Evolutionary conservation across 345 rosid species (phyloP), one percentile per base, ranked within the genome.

Genomic region (Erodium maritimum): DNA sequence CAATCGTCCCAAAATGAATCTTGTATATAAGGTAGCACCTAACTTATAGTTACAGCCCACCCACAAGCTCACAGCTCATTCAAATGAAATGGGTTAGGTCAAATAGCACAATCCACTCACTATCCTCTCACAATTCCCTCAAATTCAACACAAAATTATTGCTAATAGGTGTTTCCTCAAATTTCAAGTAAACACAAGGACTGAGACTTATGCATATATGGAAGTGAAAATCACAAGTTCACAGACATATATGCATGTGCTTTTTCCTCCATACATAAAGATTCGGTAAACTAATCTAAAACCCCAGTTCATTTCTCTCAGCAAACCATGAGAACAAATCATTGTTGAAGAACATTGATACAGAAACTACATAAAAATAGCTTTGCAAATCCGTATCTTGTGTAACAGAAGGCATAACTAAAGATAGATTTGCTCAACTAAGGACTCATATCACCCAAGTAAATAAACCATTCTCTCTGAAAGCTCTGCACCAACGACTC

Each of bases 401-500:
- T 29, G 37, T 29, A 52, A 19, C 13, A 10, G 11, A 52, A 10
- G n/a, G n/a, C n/a, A n/a, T n/a, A n/a, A 7, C 21, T 52, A 2
- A 17, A 53, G 21, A 50, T 9, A 55, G 34, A 53, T 55, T 50
- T 50, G 59, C 33, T 37, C 64, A 19, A 42, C 19, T 8, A 18
- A 14, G 51, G 33, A 60, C 66, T 48, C 8, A n/a, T 20, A 61
- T 76, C 69, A 87, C 60, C 70, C 74, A 57, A 86, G 79, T 21
- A 74, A 69, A 76, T 83, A 82, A 18, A 82, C 82, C 79, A 83
- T 84, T 63, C 80, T 79, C 80, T 82, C 79, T 0, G 95, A 77
- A 63, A 89, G 75, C 76, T 85, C 79, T 17, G 54, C 64, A 0
- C 96, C 96, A 3, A 93, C 95, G 20, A 69, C 81, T 60, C 69